These are phyloP conservation scores for Backusella psychrophila DNA, from an alignment of 192 early-diverging fungal species.

Conservation along the genomic window DNA sequence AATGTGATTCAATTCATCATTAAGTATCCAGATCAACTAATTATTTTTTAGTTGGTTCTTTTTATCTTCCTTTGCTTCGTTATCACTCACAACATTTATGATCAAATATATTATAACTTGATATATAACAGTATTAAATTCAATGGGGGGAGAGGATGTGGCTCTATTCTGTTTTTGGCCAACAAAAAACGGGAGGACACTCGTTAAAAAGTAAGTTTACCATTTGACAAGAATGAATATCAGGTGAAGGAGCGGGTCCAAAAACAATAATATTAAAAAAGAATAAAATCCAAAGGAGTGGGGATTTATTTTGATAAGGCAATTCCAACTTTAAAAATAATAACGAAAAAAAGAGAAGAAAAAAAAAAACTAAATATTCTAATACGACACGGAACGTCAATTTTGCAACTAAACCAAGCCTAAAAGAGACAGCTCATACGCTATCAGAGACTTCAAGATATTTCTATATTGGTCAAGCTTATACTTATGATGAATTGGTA, in stretches of 20 bases:
- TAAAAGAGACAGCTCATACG: not conserved
- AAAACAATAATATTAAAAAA: not conserved
- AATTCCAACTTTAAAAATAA: constrained; percentile 1
- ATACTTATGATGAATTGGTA: not conserved
- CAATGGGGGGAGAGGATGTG: not conserved
- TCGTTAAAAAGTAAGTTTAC: not conserved
- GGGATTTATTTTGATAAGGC: not conserved
- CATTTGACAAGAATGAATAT: constrained; percentile 11
- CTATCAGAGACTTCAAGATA: not conserved
- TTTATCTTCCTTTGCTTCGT: not conserved
- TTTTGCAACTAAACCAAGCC: not conserved
- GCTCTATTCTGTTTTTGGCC: constrained; percentile 7
- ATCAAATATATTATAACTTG: not conserved
- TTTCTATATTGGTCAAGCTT: not conserved
- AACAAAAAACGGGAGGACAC: not conserved
- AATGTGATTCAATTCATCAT: not conserved
- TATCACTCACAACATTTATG: not conserved
- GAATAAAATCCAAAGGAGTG: not conserved
- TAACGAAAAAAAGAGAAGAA: not conserved
- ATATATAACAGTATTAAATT: not conserved
- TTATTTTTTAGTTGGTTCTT: not conserved
- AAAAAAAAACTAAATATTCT: constrained; percentile 5
- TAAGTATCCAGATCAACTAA: not conserved
- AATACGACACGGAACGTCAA: not conserved
- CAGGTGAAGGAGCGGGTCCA: not conserved